Evolutionary conservation across 495 filamentous ascomycete species (phyloP).

Genomic region (Aspergillus baeticus): DNA sequence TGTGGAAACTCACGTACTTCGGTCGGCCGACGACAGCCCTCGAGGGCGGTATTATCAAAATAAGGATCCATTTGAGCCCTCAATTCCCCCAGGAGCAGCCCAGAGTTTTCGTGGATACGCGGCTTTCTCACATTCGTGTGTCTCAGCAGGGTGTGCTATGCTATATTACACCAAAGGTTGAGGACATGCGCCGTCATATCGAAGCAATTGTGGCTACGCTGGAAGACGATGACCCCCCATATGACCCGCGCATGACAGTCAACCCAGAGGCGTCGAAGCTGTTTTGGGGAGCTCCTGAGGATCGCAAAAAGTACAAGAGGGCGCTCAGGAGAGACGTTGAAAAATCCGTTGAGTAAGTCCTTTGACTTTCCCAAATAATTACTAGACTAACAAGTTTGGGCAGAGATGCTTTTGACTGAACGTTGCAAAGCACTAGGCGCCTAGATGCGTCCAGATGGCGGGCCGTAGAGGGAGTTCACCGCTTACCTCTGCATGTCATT

Average conservation of each 20-base stretch:
- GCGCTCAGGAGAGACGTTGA: slow-evolving; percentile 65
- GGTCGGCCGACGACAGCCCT: slow-evolving; percentile 91
- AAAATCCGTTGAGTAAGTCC: slow-evolving; percentile 50
- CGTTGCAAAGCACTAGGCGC: no score
- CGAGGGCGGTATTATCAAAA: slow-evolving; percentile 85
- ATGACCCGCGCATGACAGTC: slow-evolving; percentile 87
- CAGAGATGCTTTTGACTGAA: no score
- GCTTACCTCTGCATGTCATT: no score
- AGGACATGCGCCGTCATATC: slow-evolving; percentile 82
- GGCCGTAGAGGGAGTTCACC: no score
- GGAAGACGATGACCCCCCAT: slow-evolving; percentile 83
- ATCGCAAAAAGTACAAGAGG: slow-evolving; percentile 80
- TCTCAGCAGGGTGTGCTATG: slow-evolving; percentile 75
- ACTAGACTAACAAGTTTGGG: no score
- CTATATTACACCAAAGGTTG: slow-evolving; percentile 70
- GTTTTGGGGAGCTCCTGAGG: slow-evolving; percentile 79
- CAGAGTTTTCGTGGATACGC: slow-evolving; percentile 74
- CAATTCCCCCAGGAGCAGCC: slow-evolving; percentile 91
- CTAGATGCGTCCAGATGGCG: no score
- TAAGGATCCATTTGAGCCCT: slow-evolving; percentile 80
- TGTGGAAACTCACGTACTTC: slow-evolving; percentile 73
- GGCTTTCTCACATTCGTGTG: slow-evolving; percentile 87
- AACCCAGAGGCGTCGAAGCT: slow-evolving; percentile 83
- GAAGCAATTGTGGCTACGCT: slow-evolving; percentile 79
- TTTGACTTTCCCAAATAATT: no score